These are phyloP conservation scores for Forsythia suspensa DNA, from an alignment of 257 asterid genomes.

Conservation along the genomic window DNA sequence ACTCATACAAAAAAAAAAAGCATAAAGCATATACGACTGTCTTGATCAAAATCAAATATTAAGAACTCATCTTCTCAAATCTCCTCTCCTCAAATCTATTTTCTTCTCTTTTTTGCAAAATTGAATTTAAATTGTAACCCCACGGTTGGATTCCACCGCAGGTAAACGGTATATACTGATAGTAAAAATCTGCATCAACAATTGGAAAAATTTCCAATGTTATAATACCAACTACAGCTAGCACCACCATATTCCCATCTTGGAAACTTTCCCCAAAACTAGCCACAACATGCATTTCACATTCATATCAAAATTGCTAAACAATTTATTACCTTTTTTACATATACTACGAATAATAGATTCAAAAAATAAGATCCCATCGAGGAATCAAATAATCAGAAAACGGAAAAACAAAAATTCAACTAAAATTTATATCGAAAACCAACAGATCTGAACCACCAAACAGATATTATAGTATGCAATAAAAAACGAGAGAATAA, in stretches of 20 bases:
- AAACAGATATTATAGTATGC: not conserved
- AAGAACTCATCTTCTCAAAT: no score
- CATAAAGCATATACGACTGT: no score
- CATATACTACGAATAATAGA: not conserved
- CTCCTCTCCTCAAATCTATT: no score
- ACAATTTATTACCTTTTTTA: not conserved
- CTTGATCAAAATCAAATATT: no score
- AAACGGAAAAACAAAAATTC: not conserved
- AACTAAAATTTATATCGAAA: not conserved
- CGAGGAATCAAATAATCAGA: not conserved
- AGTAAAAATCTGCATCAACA: not conserved
- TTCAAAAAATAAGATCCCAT: not conserved
- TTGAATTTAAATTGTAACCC: no score
- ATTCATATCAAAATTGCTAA: not conserved
- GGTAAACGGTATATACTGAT: no score
- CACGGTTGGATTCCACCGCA: no score
- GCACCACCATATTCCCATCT: not conserved
- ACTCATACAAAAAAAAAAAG: no score
- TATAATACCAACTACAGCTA: not conserved
- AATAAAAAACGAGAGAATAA: not conserved
- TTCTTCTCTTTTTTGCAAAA: no score
- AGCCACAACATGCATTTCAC: not conserved
- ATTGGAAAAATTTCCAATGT: not conserved
- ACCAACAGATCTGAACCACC: slow-evolving; percentile 3
- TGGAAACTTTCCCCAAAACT: not conserved